Percentiles rank a stretch among this genome's conserved stretches.
Conservation (phyloP, 805 yeast species). For the Candida dajiaensis region DNA sequence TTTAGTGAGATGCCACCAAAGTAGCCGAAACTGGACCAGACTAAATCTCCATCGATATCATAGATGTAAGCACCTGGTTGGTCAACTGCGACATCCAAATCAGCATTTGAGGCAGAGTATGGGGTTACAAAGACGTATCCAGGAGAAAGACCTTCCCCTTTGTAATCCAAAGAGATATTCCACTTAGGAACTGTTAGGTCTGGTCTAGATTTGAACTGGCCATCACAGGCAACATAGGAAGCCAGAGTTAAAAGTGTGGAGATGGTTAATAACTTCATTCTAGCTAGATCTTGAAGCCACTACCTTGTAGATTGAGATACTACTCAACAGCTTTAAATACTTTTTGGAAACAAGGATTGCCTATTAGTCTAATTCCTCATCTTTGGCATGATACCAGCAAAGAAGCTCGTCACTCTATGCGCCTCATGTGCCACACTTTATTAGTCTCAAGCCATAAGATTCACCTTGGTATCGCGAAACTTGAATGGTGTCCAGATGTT, state of each 20-base stretch:
- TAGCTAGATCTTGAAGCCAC: no score
- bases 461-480: neutral
- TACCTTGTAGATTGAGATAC: no score
- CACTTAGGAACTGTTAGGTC: slow-evolving; percentile 30
- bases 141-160: slow-evolving; percentile 9
- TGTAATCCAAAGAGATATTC: slow-evolving; percentile 28
- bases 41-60: slow-evolving; percentile 29
- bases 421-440: neutral
- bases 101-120: slow-evolving; percentile 21
- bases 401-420: neutral
- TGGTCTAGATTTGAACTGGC: slow-evolving; percentile 30
- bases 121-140: slow-evolving; percentile 32
- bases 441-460: neutral
- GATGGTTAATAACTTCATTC: neutral
- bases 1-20: slow-evolving; percentile 29
- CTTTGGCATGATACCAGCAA: neutral
- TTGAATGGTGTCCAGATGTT: neutral
- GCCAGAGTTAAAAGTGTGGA: neutral
- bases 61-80: slow-evolving; percentile 33
- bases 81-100: slow-evolving; percentile 19
- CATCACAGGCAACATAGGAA: slow-evolving; percentile 22
- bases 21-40: slow-evolving; percentile 32
- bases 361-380: neutral
- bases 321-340: no score
- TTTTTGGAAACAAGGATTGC: no score